Evolutionary conservation across 768 basidiomycete species (phyloP).

Genomic region (Agaricus subrufescens): DNA sequence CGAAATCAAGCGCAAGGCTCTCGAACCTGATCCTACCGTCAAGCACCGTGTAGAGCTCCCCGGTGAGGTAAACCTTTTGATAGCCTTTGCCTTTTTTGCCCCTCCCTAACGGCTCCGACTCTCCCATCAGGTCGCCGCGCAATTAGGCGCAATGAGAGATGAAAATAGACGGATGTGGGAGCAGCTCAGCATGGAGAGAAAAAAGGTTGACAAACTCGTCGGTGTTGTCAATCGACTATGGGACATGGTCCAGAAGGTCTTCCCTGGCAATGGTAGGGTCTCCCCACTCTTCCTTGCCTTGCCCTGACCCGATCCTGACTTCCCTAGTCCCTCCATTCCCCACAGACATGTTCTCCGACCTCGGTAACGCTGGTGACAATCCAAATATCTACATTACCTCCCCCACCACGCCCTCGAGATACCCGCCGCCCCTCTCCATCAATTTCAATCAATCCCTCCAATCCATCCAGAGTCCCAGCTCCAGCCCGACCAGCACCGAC

Average conservation of each 20-base stretch:
- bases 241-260: constrained; percentile 55
- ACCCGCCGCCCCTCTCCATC: constrained; percentile 40
- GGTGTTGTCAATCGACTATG: constrained; percentile 55
- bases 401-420: constrained; percentile 42
- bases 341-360: constrained; percentile 37
- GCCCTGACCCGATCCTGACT: not conserved
- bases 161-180: constrained; percentile 66
- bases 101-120: not conserved
- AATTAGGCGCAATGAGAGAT: constrained; percentile 65
- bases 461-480: constrained; percentile 42
- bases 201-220: constrained; percentile 58
- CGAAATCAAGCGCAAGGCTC: constrained; percentile 81
- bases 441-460: constrained; percentile 35
- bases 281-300: constrained; percentile 3
- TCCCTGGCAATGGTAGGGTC: constrained; percentile 48
- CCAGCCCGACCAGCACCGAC: constrained; percentile 50
- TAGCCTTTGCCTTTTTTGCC: constrained; percentile 4
- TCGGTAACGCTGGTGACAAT: constrained; percentile 37
- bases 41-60: constrained; percentile 77
- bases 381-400: constrained; percentile 76
- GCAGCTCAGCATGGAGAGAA: constrained; percentile 47
- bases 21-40: constrained; percentile 71
- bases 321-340: constrained; percentile 41
- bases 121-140: constrained; percentile 45
- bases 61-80: constrained; percentile 54